Base-by-base conservation (phyloP, 2,329 filamentous ascomycete species). In the Phoma sp. region DNA sequence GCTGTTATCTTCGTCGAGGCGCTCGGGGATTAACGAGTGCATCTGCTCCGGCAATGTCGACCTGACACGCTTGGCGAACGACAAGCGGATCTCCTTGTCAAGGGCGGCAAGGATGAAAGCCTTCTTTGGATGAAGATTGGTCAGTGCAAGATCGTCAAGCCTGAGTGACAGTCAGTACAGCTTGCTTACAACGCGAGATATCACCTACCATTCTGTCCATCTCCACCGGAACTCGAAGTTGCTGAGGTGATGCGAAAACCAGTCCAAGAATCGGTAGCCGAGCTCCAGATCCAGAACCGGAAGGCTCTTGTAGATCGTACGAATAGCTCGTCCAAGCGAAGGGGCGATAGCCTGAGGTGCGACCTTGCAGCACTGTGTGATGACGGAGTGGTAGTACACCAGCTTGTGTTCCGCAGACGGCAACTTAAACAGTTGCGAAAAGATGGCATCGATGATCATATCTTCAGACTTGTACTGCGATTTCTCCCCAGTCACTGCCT, bases 221-320 rank as follows among this genome's bases (percentile, higher is more conserved):
- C 98, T 98, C 95, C 95, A 99, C 8, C 95, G 95, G 73, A 98
- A 99, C 47, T 96, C 95, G 72, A 99, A 99, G 78, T 99, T 99
- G 78, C 93, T 97, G 62, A 99, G 79, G 78, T 99, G 95, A 74
- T 99, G 95, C 14, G 93, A 86, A 71, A 99, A 99, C 95, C 95
- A 99, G 73, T 98, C 93, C 71, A 96, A 82, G 77, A 98, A 98
- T 24, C 95, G 86, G 68, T 93, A 89, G 51, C 82, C 84, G 38
- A 99, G 79, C 76, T 98, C 93, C 42, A 97, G 80, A 69, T 99
- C 95, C 80, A 98, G 87, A 2, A 83, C 84, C 55, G 91, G 87
- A 8, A 90, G 80, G 71, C 89, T 92, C 59, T 90, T 86, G 79
- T 96, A 99, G 58, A 97, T 80, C 68, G 89, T 96, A 49, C 95